Evolutionary conservation across 2,329 filamentous ascomycete species (phyloP), one percentile per base, ranked within the genome.

Genomic region (Aureobasidium mangrovei): DNA sequence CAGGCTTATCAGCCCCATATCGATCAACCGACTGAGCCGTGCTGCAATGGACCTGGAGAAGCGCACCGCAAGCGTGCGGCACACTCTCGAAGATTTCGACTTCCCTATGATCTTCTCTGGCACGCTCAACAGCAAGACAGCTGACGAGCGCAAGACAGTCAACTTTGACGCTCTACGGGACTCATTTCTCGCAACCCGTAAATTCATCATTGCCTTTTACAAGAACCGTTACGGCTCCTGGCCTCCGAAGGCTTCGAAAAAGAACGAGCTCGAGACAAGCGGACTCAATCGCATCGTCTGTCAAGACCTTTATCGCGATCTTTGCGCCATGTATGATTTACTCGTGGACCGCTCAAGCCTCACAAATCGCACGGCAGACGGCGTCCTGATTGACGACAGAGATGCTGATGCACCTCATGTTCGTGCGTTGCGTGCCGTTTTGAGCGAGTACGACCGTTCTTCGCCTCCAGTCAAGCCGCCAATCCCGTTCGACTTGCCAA

Each of bases 171-270:
- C 80, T 29, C 97, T 93, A 91, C 86, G 81, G 63, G 75, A 76
- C 18, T 79, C 84, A 2, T 97, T 91, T 66, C 72, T 79, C 56
- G 82, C 80, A 54, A 89, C 91, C 76, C 80, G 88, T 38, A 81
- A 82, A 38, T 88, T 90, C 65, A 79, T 85, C 18, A 74, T 90
- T 48, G 74, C 77, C 59, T 84, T 90, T 67, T 94, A 84, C 64
- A 82, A 83, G 59, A 69, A 77, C 47, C 77, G 79, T 44, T 85
- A 84, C 63, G 84, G 84, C n/a, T 77, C 82, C 31, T 88, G 91
- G 91, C 91, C 93, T 2, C 91, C 93, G 7, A 95, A 93, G 68
- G 86, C 80, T 63, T 91, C 84, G 62, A 95, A 94, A 77, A 95
- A 94, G 78, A 95, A 95, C 65, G 80, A 84, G 0, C 88, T 95